These are phyloP conservation scores for Sporothrix pallida DNA, from an alignment of 2,329 filamentous ascomycete genomes.

Conservation along the genomic window DNA sequence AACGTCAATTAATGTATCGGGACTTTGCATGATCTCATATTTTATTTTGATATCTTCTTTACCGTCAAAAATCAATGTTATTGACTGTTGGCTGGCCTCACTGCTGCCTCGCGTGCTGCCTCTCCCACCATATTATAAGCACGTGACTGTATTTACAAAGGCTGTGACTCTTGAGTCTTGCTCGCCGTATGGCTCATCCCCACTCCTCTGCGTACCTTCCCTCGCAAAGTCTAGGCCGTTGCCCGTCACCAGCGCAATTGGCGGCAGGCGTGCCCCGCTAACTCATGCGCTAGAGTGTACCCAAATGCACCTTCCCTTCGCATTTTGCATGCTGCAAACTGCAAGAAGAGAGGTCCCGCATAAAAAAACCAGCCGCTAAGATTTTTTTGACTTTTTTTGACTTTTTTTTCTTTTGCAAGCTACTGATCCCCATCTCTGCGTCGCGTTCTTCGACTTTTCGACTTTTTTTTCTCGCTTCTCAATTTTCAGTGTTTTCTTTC, in stretches of 20 bases:
- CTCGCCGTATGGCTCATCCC: conserved; percentile 20
- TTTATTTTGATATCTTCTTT: no score
- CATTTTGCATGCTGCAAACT: background rate
- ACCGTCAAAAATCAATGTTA: no score
- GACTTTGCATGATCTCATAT: background rate
- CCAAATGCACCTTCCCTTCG: background rate
- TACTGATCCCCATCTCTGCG: conserved; percentile 21
- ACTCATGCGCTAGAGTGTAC: background rate
- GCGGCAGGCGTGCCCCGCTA: conserved; percentile 6
- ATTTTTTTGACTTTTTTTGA: conserved; percentile 30
- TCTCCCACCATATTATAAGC: background rate
- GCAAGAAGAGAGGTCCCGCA: conserved; percentile 28
- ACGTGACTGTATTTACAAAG: background rate
- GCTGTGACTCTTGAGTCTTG: background rate
- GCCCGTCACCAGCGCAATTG: background rate
- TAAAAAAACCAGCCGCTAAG: conserved; percentile 31
- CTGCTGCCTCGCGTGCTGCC: background rate
- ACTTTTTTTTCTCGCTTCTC: conserved; percentile 24
- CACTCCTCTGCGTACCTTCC: background rate
- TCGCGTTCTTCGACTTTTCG: conserved; percentile 21
- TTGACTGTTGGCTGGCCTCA: background rate
- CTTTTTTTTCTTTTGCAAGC: conserved; percentile 19
- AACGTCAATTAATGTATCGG: background rate
- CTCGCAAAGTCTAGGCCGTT: background rate
- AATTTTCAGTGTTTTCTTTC: background rate